phyloP scores from a whole-genome alignment of 1,284 basidiomycete species.

The Cutaneotrichosporon mucoides region DNA sequence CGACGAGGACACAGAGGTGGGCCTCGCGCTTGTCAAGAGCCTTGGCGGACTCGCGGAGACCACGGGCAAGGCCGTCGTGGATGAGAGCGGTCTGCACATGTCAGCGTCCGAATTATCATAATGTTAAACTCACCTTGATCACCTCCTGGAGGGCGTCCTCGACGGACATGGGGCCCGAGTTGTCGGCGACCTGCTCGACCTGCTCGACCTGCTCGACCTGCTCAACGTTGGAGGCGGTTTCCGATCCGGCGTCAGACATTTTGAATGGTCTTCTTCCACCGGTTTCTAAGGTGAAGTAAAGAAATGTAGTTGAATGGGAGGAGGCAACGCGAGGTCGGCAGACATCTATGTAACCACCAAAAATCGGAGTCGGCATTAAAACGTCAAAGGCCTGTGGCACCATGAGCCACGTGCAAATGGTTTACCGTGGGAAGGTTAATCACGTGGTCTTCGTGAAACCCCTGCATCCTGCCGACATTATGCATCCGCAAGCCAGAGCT shows the following conservation, averaged over 20 bases:
- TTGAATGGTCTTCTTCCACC: conserved; percentile 53
- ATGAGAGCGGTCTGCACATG: conserved; percentile 2
- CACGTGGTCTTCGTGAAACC: too few relatives aligned
- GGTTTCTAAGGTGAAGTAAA: conserved; percentile 12
- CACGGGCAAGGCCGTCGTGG: conserved; percentile 96
- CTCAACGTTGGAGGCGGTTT: conserved; percentile 60
- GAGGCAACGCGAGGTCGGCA: too few relatives aligned
- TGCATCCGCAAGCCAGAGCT: too few relatives aligned
- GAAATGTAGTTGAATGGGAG: neutral
- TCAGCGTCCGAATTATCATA: neutral
- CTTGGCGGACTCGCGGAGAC: conserved; percentile 96
- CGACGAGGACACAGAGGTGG: conserved; percentile 97
- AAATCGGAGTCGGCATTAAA: too few relatives aligned
- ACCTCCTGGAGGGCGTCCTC: conserved; percentile 95
- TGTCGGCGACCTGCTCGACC: conserved; percentile 64
- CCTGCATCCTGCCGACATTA: too few relatives aligned
- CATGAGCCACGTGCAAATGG: too few relatives aligned
- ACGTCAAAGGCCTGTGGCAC: too few relatives aligned
- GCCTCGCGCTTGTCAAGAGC: conserved; percentile 98
- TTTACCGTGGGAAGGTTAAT: too few relatives aligned
- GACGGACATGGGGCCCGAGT: conserved; percentile 86
- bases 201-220: conserved; percentile 57
- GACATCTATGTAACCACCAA: too few relatives aligned
- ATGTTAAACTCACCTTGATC: conserved; percentile 55
- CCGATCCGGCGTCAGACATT: conserved; percentile 99